These are phyloP conservation scores for Cercophora samala DNA, from an alignment of 495 filamentous ascomycete species.

Conservation along the genomic window DNA sequence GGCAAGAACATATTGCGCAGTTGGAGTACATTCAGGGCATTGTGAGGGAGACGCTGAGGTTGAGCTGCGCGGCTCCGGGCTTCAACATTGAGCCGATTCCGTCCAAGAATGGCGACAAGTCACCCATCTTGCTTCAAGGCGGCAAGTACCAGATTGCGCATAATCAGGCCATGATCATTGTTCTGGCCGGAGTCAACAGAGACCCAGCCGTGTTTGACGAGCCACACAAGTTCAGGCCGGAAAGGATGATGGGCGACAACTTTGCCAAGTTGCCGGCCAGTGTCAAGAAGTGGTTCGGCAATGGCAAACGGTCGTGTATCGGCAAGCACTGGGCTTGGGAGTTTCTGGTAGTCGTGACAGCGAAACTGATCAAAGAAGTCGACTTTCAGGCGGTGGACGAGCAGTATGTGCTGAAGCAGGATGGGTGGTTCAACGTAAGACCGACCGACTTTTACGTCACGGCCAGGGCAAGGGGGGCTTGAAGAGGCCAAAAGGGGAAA, in stretches of 20 bases:
- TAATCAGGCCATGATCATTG: slow-evolving; percentile 58
- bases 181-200: slow-evolving; percentile 59
- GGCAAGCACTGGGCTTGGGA: slow-evolving; percentile 68
- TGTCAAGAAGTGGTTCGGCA: slow-evolving; percentile 69
- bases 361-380: slow-evolving; percentile 58
- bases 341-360: slow-evolving; percentile 53
- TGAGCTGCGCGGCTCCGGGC: slow-evolving; percentile 62
- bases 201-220: slow-evolving; percentile 65
- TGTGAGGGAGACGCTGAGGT: slow-evolving; percentile 62
- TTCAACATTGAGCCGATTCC: slow-evolving; percentile 61
- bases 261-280: slow-evolving; percentile 57
- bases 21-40: slow-evolving; percentile 62
- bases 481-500: not conserved
- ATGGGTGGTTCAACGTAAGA: slow-evolving; percentile 49
- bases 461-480: slow-evolving; percentile 36
- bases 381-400: slow-evolving; percentile 58
- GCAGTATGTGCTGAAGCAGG: slow-evolving; percentile 51
- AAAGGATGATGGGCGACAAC: slow-evolving; percentile 62
- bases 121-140: slow-evolving; percentile 46
- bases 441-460: slow-evolving; percentile 40
- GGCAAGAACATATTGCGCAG: slow-evolving; percentile 54
- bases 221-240: slow-evolving; percentile 60
- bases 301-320: slow-evolving; percentile 65
- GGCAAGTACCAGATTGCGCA: slow-evolving; percentile 66
- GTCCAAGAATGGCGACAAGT: slow-evolving; percentile 45